A percentile compares a stretch with the other conserved stretches of the same genome.
Conservation (phyloP, 129 eudicot species). For the Flaveria sonorensis region DNA sequence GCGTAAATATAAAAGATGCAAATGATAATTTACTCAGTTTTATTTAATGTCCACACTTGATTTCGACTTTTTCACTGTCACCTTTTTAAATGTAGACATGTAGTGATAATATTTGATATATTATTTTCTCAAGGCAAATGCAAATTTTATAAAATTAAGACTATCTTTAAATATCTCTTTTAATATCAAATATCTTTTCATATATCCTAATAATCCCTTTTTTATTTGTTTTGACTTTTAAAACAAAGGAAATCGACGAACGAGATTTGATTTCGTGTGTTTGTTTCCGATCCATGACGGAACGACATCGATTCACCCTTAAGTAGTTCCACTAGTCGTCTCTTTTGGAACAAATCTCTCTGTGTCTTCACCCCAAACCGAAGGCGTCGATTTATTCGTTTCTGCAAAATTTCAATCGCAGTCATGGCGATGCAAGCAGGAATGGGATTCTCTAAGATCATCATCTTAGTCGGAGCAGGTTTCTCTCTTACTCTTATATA, state of each 20-base stretch:
- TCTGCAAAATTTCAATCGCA: conserved; percentile 31
- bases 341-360: conserved; percentile 9
- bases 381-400: conserved; percentile 20
- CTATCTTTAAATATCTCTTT: neutral
- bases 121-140: too few relatives aligned
- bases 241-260: neutral
- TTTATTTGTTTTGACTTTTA: too few relatives aligned
- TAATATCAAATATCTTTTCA: too few relatives aligned
- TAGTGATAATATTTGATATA: too few relatives aligned
- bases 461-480: conserved; percentile 87
- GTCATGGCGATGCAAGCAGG: conserved; percentile 90
- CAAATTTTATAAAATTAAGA: too few relatives aligned
- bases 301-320: conserved; percentile 19
- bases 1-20: too few relatives aligned
- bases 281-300: neutral
- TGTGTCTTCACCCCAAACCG: conserved; percentile 4
- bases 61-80: too few relatives aligned
- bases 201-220: too few relatives aligned
- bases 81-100: too few relatives aligned
- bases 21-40: too few relatives aligned
- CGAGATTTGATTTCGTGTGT: conserved; percentile 13
- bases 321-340: neutral
- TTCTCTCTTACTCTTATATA: neutral
- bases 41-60: too few relatives aligned
- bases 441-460: conserved; percentile 68